A percentile compares a stretch with the other conserved stretches of the same genome.
Evolutionary conservation across 192 early-diverging fungal species (phyloP).

Genomic region (Lunasporangiospora selenospora): DNA sequence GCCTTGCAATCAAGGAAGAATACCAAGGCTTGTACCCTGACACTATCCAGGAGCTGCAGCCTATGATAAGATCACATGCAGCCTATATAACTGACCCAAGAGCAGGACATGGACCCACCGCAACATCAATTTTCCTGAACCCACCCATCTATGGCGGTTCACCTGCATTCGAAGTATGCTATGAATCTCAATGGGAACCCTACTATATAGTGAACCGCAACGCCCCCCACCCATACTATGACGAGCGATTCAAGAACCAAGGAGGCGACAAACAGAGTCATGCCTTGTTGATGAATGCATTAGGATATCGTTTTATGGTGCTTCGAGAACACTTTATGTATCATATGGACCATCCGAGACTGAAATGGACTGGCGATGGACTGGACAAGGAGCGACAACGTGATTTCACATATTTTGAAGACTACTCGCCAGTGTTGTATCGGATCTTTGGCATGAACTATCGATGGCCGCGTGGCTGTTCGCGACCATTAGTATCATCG

Average conservation of each 20-base stretch:
- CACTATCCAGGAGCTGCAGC: constrained; percentile 48
- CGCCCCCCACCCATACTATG: constrained; percentile 50
- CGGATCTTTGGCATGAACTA: constrained; percentile 47
- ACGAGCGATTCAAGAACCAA: constrained; percentile 61
- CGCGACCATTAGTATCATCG: constrained; percentile 49
- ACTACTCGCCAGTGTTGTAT: constrained; percentile 52
- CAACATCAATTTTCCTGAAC: constrained; percentile 41
- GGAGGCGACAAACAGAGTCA: constrained; percentile 65
- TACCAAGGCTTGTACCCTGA: constrained; percentile 34
- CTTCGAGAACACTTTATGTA: constrained; percentile 54
- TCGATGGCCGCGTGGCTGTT: constrained; percentile 61
- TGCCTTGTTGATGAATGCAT: constrained; percentile 55
- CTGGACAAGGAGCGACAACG: constrained; percentile 46
- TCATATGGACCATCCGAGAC: constrained; percentile 55
- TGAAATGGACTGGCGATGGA: constrained; percentile 57
- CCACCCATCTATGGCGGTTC: constrained; percentile 8
- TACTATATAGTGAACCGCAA: constrained; percentile 55
- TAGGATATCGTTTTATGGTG: constrained; percentile 53
- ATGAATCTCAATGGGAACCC: constrained; percentile 66
- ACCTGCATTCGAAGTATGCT: constrained; percentile 57
- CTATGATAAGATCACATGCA: constrained; percentile 40
- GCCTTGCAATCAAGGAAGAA: constrained; percentile 51
- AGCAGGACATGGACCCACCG: constrained; percentile 61
- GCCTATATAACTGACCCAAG: constrained; percentile 61
- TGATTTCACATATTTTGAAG: constrained; percentile 55